These are phyloP conservation scores for Pseudevernia furfuracea DNA, from an alignment of 495 filamentous ascomycete genomes.

Conservation along the genomic window DNA sequence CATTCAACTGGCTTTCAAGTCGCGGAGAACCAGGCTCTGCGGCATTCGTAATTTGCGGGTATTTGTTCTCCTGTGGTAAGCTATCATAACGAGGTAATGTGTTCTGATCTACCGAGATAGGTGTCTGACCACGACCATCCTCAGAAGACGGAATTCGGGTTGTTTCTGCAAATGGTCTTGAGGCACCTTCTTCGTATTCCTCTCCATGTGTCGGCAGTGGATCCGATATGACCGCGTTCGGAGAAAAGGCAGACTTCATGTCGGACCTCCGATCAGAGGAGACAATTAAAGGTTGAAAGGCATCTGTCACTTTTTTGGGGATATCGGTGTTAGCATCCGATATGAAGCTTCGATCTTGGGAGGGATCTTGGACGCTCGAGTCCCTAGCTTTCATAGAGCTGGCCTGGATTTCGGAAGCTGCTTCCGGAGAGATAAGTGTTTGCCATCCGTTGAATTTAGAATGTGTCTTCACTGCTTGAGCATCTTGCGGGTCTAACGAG, in stretches of 20 bases:
- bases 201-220: not conserved
- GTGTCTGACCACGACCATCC: not conserved
- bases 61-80: not conserved
- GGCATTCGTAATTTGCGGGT: not conserved
- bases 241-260: not conserved
- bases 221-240: not conserved
- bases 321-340: not conserved
- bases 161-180: not conserved
- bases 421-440: not conserved
- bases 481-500: not conserved
- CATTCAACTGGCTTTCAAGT: not conserved
- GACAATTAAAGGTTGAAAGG: not conserved
- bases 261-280: not conserved
- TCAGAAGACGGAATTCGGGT: not conserved
- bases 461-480: not conserved
- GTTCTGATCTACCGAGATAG: not conserved
- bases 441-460: not conserved
- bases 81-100: not conserved
- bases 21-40: not conserved
- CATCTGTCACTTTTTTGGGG: not conserved
- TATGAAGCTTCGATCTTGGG: not conserved
- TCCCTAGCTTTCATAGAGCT: not conserved
- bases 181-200: not conserved
- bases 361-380: not conserved
- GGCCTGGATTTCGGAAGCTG: not conserved